phyloP scores from a whole-genome alignment of 2,329 filamentous ascomycete species.

The Paecilomyces fulvus region DNA sequence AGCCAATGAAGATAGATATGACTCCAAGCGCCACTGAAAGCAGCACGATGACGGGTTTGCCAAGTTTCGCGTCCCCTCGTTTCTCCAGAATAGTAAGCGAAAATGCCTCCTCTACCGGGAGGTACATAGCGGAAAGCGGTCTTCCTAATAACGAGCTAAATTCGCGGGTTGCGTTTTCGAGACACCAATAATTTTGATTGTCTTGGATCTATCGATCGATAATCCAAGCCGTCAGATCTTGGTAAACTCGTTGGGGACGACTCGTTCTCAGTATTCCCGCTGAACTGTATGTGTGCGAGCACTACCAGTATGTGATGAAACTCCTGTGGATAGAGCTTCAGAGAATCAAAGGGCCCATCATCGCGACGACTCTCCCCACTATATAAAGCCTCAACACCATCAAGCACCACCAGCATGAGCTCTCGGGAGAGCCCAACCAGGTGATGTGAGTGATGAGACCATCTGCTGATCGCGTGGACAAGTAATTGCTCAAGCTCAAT shows the following conservation, averaged over 20 bases:
- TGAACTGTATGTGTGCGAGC: not conserved
- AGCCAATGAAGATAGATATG: slow-evolving; percentile 3
- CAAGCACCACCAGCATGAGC: not conserved
- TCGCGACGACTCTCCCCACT: not conserved
- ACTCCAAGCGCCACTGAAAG: slow-evolving; percentile 6
- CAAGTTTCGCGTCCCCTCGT: slow-evolving; percentile 1
- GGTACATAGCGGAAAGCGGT: not conserved
- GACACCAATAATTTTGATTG: not conserved
- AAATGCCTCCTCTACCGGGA: not conserved
- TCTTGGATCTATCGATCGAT: not conserved
- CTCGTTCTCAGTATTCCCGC: not conserved
- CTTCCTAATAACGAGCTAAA: not conserved
- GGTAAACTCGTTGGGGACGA: not conserved
- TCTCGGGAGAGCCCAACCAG: not conserved
- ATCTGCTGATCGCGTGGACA: not conserved
- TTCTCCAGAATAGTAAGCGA: not conserved
- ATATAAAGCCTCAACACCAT: not conserved
- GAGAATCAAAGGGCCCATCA: not conserved
- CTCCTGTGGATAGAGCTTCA: not conserved
- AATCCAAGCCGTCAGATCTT: not conserved
- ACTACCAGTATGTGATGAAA: not conserved
- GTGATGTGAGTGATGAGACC: not conserved
- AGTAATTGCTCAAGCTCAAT: not conserved
- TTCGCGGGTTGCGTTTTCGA: not conserved
- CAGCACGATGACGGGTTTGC: slow-evolving; percentile 5